Evolutionary conservation across 352 stramenopile genomes (phyloP), one percentile per base, ranked within the genome.

Genomic region (Globisporangium acanthophoron): DNA sequence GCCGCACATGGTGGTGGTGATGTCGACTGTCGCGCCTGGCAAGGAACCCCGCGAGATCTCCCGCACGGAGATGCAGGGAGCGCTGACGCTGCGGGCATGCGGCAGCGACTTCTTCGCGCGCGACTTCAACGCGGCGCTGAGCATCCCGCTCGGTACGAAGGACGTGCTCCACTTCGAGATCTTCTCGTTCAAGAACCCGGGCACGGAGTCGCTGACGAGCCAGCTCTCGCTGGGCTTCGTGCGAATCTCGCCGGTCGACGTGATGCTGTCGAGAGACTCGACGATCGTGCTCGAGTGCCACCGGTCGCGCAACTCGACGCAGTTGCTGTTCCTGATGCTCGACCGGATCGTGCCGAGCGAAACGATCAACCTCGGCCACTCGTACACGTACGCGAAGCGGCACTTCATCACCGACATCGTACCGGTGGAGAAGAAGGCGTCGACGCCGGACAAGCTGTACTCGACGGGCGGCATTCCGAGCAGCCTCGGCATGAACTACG

Each of bases 141-240:
- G 78, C 3, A 73, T 95, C 40, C 83, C 85, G 12, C 67, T 87
- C 6, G 72, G 71, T n/a, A 68, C 70, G 24, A 76, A 76, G 47
- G 69, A 75, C 6, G 85, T 88, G 66, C 63, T 95, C 2, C 85
- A 93, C 52, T 87, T 95, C 59, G 83, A 95, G 63, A 73, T 93
- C 15, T 92, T 80, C 52, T 71, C 79, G 15, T 69, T 90, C 40
- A 66, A 78, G 37, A 88, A 83, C 20, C 70, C 76, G 16, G 62
- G 66, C 20, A 80, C 80, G 0, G 85, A 95, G 56, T 44, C 52
- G 0, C 61, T 90, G n/a, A 67, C 70, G 16, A 52, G 63, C 16
- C 83, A 95, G 58, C 76, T 86, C 43, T 85, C 76, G 27, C 67
- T 95, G 1, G 85, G 81, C 1, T 89, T 90, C 47, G 81, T 88